Conservation (phyloP, 2,329 filamentous ascomycete genomes). For the Aspergillus proliferans region DNA sequence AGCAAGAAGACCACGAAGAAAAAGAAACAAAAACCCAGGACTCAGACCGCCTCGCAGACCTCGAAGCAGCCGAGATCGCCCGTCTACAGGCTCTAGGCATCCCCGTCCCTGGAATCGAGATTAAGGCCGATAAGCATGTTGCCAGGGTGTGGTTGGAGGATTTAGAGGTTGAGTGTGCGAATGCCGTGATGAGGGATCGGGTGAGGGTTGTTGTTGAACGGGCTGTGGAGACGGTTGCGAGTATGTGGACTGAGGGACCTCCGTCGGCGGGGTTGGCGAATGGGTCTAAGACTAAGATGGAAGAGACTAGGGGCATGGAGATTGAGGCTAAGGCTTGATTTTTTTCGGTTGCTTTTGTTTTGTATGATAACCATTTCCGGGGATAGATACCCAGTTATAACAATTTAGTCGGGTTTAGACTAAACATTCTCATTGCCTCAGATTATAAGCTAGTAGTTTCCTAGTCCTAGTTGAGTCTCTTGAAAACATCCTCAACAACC, state of each 20-base stretch:
- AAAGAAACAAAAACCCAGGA: slow-evolving; percentile 31
- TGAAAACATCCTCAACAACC: slow-evolving; percentile 50
- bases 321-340: slow-evolving; percentile 20
- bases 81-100: slow-evolving; percentile 78
- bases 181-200: slow-evolving; percentile 71
- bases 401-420: too few species aligned
- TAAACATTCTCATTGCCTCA: too few species aligned
- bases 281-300: slow-evolving; percentile 13
- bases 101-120: slow-evolving; percentile 79
- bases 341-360: neutral
- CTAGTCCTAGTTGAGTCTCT: neutral
- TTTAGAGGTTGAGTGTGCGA: slow-evolving; percentile 79
- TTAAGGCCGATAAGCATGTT: slow-evolving; percentile 79
- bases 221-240: slow-evolving; percentile 78
- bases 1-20: slow-evolving; percentile 23
- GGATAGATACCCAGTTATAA: too few species aligned
- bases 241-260: slow-evolving; percentile 47
- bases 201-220: slow-evolving; percentile 85
- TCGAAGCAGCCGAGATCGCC: slow-evolving; percentile 64
- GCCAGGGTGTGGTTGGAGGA: slow-evolving; percentile 90
- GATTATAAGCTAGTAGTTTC: too few species aligned
- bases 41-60: slow-evolving; percentile 46
- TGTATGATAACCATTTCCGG: neutral
- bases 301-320: slow-evolving; percentile 16
- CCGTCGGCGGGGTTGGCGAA: slow-evolving; percentile 17